A percentile compares a stretch with the other conserved stretches of the same genome.
phyloP scores from a whole-genome alignment of 305 asterid genomes.

The Solanum chacoense region DNA sequence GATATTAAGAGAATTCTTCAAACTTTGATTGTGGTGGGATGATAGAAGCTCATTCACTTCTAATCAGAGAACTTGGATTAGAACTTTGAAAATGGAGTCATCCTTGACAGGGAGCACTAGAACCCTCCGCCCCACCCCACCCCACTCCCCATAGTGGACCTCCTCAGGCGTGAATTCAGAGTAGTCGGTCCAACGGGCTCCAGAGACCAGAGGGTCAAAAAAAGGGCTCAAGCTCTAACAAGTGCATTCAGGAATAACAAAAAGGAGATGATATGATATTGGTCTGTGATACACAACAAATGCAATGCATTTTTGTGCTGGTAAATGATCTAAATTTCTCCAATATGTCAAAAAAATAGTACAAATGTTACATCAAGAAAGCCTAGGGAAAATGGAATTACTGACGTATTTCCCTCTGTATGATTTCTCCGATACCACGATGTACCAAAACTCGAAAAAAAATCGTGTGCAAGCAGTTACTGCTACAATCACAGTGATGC shows the following conservation, averaged over 20 bases:
- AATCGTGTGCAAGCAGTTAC: neutral
- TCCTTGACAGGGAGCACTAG: neutral
- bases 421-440: neutral
- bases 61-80: neutral
- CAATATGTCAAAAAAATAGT: neutral
- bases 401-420: neutral
- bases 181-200: neutral
- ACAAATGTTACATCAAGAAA: neutral
- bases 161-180: neutral
- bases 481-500: neutral
- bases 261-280: neutral
- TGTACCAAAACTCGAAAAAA: neutral
- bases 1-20: neutral
- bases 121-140: neutral
- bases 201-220: neutral
- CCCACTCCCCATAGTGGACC: neutral
- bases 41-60: neutral
- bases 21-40: neutral
- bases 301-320: neutral
- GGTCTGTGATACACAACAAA: neutral
- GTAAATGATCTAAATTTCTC: neutral
- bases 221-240: neutral
- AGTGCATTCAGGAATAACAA: neutral
- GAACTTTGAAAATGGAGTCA: neutral
- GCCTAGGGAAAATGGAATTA: neutral